A percentile compares a stretch with the other conserved stretches of the same genome.
These are phyloP conservation scores for Dryas alaskensis DNA, from an alignment of 306 rosid species.

Conservation along the genomic window DNA sequence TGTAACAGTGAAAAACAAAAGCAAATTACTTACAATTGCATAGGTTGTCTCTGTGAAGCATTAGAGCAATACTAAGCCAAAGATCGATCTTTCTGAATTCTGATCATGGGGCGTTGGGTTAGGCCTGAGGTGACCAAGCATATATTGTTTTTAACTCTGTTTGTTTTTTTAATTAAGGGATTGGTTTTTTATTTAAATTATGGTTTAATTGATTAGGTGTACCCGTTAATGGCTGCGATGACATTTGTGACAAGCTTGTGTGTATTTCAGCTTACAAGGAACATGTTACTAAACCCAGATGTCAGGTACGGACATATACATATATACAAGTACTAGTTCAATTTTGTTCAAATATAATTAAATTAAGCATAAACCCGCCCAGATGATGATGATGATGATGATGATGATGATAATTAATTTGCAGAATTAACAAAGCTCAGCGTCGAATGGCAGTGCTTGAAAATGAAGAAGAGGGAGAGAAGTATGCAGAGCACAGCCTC, in stretches of 20 bases:
- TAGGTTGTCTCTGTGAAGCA: background rate
- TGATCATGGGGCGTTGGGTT: slow-evolving; percentile 79
- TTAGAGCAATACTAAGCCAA: no score
- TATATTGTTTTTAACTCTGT: background rate
- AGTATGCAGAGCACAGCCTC: slow-evolving; percentile 61
- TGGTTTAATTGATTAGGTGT: slow-evolving; percentile 40
- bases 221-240: slow-evolving; percentile 86
- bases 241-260: slow-evolving; percentile 67
- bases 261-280: slow-evolving; percentile 63
- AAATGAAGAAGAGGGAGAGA: slow-evolving; percentile 76
- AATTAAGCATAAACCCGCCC: no score
- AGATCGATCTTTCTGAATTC: slow-evolving; percentile 24
- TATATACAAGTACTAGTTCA: no score
- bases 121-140: slow-evolving; percentile 70
- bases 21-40: background rate
- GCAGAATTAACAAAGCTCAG: slow-evolving; percentile 54
- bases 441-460: slow-evolving; percentile 66
- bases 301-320: slow-evolving; percentile 47
- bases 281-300: slow-evolving; percentile 65
- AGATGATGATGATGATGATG: no score
- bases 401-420: background rate
- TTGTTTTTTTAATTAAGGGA: no score
- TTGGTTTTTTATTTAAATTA: no score
- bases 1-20: slow-evolving; percentile 8
- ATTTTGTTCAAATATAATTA: no score